Evolutionary conservation across 1,139 yeast genomes (phyloP).

Genomic region (Sugiyamaella xylanicola): DNA sequence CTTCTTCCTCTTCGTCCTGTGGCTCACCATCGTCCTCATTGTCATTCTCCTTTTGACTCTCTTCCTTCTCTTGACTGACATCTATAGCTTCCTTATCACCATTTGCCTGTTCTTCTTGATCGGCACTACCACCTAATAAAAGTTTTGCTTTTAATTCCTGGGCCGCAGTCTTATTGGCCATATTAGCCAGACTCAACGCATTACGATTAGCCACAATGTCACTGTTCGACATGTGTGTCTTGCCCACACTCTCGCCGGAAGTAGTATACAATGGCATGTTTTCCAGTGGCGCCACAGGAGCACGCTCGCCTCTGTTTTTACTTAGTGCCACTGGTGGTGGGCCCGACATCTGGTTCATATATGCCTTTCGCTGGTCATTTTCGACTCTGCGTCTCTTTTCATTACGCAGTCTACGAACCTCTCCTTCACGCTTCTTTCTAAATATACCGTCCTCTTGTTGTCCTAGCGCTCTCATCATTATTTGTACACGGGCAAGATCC

Average conservation of each 20-base stretch:
- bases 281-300: conserved; percentile 70
- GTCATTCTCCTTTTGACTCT: conserved; percentile 29
- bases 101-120: conserved; percentile 29
- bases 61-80: neutral
- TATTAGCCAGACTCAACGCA: conserved; percentile 70
- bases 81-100: conserved; percentile 25
- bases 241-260: conserved; percentile 66
- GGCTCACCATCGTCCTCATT: conserved; percentile 25
- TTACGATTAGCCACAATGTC: conserved; percentile 72
- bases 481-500: conserved; percentile 74
- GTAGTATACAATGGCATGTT: conserved; percentile 77
- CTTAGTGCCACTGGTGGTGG: conserved; percentile 28
- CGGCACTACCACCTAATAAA: conserved; percentile 27
- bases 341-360: conserved; percentile 22
- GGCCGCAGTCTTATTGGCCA: conserved; percentile 74
- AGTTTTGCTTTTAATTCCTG: conserved; percentile 56
- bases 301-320: conserved; percentile 58
- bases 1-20: conserved; percentile 34
- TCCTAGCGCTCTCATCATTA: conserved; percentile 65
- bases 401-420: conserved; percentile 63
- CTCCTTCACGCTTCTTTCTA: conserved; percentile 65
- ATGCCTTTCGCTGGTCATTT: conserved; percentile 29
- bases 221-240: conserved; percentile 66
- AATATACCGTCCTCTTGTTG: conserved; percentile 80
- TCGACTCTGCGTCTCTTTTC: conserved; percentile 59